Conservation (phyloP, 257 asterid species). For the Gentiana dahurica region DNA sequence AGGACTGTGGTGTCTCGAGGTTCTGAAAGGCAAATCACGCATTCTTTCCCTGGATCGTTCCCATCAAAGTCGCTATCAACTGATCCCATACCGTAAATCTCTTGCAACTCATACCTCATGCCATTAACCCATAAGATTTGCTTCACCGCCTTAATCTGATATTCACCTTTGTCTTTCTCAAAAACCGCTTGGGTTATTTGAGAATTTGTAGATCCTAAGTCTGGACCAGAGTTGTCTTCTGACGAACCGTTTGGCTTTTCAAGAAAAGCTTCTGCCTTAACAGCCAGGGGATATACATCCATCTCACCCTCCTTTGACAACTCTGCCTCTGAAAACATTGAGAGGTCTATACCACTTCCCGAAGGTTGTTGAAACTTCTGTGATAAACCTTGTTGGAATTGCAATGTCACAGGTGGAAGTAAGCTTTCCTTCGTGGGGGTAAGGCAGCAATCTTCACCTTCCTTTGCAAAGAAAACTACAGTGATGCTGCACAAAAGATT, state of each 20-base stretch:
- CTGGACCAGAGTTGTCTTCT: constrained; percentile 10
- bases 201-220: constrained; percentile 27
- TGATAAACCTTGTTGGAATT: constrained; percentile 56
- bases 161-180: constrained; percentile 36
- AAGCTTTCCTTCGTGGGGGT: constrained; percentile 19
- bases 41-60: constrained; percentile 52
- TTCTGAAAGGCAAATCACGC: constrained; percentile 71
- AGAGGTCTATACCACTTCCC: constrained; percentile 64
- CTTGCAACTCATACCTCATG: constrained; percentile 57
- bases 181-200: constrained; percentile 56
- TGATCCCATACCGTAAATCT: constrained; percentile 59
- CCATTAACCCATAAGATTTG: constrained; percentile 57
- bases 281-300: constrained; percentile 50
- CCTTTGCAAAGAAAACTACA: constrained; percentile 59
- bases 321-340: constrained; percentile 33
- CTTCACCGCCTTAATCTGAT: constrained; percentile 36
- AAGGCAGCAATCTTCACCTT: constrained; percentile 35
- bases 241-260: constrained; percentile 21
- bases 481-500: constrained; percentile 45
- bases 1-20: constrained; percentile 61
- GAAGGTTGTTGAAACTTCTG: constrained; percentile 67
- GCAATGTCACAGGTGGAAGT: constrained; percentile 39
- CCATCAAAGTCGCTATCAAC: constrained; percentile 22
- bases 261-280: constrained; percentile 47
- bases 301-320: constrained; percentile 34